Percentiles rank a stretch among this genome's conserved stretches.
Evolutionary conservation across 1,284 basidiomycete species (phyloP).

Genomic region (Boletus nobilissimus): DNA sequence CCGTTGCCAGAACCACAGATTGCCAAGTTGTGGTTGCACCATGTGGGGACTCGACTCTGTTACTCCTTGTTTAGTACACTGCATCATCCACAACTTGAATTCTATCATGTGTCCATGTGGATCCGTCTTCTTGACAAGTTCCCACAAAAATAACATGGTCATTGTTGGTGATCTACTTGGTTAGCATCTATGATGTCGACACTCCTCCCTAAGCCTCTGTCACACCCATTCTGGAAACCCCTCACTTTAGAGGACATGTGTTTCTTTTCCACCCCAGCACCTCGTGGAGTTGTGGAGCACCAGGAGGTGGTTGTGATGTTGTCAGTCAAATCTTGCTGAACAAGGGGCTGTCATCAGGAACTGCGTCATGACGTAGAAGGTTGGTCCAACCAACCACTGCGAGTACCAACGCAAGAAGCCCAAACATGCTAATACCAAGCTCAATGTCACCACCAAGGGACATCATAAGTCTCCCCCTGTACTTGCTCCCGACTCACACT

Average conservation of each 20-base stretch:
- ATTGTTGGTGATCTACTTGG: constrained; percentile 69
- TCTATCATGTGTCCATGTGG: constrained; percentile 58
- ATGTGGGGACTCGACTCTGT: constrained; percentile 26
- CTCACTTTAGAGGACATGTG: constrained; percentile 68
- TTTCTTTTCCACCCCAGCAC: constrained; percentile 60
- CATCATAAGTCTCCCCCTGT: constrained; percentile 37
- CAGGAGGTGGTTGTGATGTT: constrained; percentile 53
- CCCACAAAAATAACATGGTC: constrained; percentile 58
- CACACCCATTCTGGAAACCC: constrained; percentile 64
- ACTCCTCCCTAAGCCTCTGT: constrained; percentile 34
- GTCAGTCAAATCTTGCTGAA: constrained; percentile 75
- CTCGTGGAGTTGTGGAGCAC: constrained; percentile 50
- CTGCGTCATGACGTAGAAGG: constrained; percentile 76
- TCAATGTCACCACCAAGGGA: constrained; percentile 39
- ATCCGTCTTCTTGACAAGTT: constrained; percentile 57
- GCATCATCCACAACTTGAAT: constrained; percentile 52
- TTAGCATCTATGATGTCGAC: constrained; percentile 63
- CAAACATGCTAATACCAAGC: constrained; percentile 37
- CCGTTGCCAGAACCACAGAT: constrained; percentile 24
- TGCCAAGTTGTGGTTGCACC: constrained; percentile 33
- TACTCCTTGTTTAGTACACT: constrained; percentile 56
- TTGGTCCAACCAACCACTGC: constrained; percentile 55
- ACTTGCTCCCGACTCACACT: not conserved
- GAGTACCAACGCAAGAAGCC: constrained; percentile 27
- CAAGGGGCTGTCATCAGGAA: constrained; percentile 71